These are phyloP conservation scores for Micractinium sp. DNA, from an alignment of 139 green algal species.

Conservation along the genomic window DNA sequence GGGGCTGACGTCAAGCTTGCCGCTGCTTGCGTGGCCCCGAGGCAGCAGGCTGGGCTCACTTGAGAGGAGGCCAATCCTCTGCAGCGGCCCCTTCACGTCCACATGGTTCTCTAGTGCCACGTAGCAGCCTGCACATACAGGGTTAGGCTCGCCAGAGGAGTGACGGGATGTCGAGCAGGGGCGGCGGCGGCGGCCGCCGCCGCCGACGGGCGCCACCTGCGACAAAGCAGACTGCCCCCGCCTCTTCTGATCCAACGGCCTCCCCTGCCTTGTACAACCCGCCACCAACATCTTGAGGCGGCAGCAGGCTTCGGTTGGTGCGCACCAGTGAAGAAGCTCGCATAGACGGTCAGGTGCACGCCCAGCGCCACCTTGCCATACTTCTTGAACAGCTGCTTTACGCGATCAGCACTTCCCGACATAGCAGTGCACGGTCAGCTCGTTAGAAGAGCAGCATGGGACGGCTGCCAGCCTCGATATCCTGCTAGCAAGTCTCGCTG, in stretches of 20 bases:
- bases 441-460: too few species aligned
- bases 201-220: not conserved
- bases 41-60: constrained; percentile 14
- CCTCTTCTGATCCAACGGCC: not conserved
- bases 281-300: too few species aligned
- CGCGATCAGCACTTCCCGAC: not conserved
- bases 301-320: not conserved
- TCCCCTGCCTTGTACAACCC: not conserved
- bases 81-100: constrained; percentile 43
- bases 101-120: constrained; percentile 53
- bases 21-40: too few species aligned
- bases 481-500: too few species aligned
- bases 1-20: not conserved
- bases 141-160: not conserved
- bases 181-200: not conserved
- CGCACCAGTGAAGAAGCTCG: constrained; percentile 42
- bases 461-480: too few species aligned
- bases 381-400: constrained; percentile 50
- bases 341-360: constrained; percentile 57
- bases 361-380: constrained; percentile 59
- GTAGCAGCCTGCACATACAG: constrained; percentile 52
- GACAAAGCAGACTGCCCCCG: not conserved
- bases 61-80: constrained; percentile 46
- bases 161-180: not conserved
- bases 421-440: not conserved